Evolutionary conservation across 805 yeast species (phyloP), one percentile per base, ranked within the genome.

Genomic region (Metschnikowia chrysomelidarum): DNA sequence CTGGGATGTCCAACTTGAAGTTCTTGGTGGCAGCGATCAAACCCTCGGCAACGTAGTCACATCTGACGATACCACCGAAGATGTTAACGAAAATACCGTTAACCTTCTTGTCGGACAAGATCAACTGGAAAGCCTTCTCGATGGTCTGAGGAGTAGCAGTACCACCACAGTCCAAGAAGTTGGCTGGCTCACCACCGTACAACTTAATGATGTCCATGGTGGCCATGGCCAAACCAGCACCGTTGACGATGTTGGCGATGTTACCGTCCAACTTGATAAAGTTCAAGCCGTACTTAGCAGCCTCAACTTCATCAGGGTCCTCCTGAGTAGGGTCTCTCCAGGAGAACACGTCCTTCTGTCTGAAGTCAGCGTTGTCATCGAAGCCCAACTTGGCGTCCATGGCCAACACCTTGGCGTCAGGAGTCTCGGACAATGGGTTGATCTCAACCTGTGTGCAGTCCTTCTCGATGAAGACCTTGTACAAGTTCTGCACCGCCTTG

Each of bases 191-290:
- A 66, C 99, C 99, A 58, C 98, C 97, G 73, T 88, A 86, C 56
- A 93, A 79, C 73, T 93, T 88, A 74, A 93, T 87, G 64, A 94
- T 94, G 69, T 93, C 99, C 97, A 93, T 89, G 50, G 99, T 93
- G 54, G 99, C 99, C 99, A 93, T 93, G 57, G 99, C 99, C 62
- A 93, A 78, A 67, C 99, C 99, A 41, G 99, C 99, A 75, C 99
- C 99, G 69, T 93, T 93, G 64, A 93, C 99, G 46, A 93, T 76
- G 75, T 96, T 91, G 56, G 98, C 99, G 60, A 93, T 91, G 76
- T 88, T 87, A 69, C 99, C 99, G 60, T 91, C 94, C 61, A 93
- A 81, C 74, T 93, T 93, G 73, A 93, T 94, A 67, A 91, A 93
- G 75, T 93, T 93, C 59, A 93, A 78, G 56, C 88, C 93, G 58